phyloP scores from a whole-genome alignment of 352 stramenopile genomes.

The Pythium plurisporium region DNA sequence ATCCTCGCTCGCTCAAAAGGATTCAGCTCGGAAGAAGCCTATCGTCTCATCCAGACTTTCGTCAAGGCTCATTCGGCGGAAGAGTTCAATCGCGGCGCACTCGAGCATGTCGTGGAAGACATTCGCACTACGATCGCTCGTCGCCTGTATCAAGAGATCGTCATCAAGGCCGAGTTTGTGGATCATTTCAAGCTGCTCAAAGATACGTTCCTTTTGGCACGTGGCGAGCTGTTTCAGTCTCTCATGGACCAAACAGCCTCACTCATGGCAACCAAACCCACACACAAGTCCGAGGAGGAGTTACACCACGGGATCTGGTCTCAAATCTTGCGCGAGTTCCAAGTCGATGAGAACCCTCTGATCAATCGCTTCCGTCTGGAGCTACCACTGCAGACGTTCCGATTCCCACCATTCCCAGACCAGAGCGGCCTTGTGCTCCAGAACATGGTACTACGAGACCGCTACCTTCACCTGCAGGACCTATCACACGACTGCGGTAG shows the following conservation, averaged over 20 bases:
- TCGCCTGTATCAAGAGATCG: conserved; percentile 56
- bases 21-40: conserved; percentile 43
- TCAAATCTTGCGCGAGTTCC: conserved; percentile 46
- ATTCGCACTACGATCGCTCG: conserved; percentile 49
- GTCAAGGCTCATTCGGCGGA: conserved; percentile 26
- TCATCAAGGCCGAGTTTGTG: conserved; percentile 64
- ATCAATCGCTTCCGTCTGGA: conserved; percentile 28
- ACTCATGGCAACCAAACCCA: conserved; percentile 50
- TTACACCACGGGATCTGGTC: conserved; percentile 62
- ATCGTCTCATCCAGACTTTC: conserved; percentile 41
- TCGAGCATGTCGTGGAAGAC: conserved; percentile 58
- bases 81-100: conserved; percentile 42
- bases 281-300: conserved; percentile 50
- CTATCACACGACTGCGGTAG: background rate
- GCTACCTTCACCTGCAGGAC: conserved; percentile 3
- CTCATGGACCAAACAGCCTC: conserved; percentile 55
- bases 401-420: conserved; percentile 32
- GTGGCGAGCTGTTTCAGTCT: conserved; percentile 69
- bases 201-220: conserved; percentile 58
- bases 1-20: conserved; percentile 46
- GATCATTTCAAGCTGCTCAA: conserved; percentile 53
- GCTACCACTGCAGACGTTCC: conserved; percentile 53
- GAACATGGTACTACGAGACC: background rate
- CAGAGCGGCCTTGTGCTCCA: conserved; percentile 1
- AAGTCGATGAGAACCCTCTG: conserved; percentile 37